Conservation (phyloP, 768 basidiomycete genomes). For the Rhodotorula graminis region DNA sequence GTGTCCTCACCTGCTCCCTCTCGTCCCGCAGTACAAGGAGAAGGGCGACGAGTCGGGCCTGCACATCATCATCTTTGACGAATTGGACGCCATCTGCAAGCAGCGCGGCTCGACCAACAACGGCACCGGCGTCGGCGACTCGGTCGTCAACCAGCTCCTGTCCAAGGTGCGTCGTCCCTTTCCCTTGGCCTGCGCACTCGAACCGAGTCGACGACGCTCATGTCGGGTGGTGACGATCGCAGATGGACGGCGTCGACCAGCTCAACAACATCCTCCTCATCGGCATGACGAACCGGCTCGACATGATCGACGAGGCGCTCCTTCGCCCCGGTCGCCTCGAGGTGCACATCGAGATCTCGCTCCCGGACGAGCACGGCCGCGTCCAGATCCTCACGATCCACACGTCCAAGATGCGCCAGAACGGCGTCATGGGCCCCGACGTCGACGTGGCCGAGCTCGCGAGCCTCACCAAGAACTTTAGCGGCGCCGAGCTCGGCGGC, state of each 20-base stretch:
- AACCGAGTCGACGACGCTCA: too few relatives aligned
- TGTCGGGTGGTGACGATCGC: too few relatives aligned
- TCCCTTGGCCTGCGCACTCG: neutral
- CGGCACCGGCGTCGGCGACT: constrained; percentile 98
- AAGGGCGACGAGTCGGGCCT: constrained; percentile 94
- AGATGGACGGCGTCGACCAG: constrained; percentile 99
- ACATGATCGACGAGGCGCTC: constrained; percentile 98
- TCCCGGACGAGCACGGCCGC: constrained; percentile 89
- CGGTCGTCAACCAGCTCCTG: constrained; percentile 93
- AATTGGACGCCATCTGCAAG: constrained; percentile 96
- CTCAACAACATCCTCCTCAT: constrained; percentile 98
- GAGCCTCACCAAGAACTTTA: constrained; percentile 85
- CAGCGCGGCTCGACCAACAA: constrained; percentile 87
- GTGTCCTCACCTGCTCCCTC: neutral
- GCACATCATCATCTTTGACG: constrained; percentile 99
- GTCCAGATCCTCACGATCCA: constrained; percentile 92
- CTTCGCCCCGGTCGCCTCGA: constrained; percentile 96
- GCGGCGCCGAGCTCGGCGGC: constrained; percentile 91
- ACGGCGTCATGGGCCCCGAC: constrained; percentile 79
- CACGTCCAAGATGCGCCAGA: constrained; percentile 86
- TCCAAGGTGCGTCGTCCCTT: constrained; percentile 65
- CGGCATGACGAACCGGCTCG: constrained; percentile 96
- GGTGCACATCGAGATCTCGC: constrained; percentile 98
- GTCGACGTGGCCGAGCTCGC: constrained; percentile 82
- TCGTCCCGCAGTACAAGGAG: constrained; percentile 70